A percentile compares a stretch with the other conserved stretches of the same genome.
These are phyloP conservation scores for Calendula officinalis DNA, from an alignment of 129 eudicot species.

Conservation along the genomic window DNA sequence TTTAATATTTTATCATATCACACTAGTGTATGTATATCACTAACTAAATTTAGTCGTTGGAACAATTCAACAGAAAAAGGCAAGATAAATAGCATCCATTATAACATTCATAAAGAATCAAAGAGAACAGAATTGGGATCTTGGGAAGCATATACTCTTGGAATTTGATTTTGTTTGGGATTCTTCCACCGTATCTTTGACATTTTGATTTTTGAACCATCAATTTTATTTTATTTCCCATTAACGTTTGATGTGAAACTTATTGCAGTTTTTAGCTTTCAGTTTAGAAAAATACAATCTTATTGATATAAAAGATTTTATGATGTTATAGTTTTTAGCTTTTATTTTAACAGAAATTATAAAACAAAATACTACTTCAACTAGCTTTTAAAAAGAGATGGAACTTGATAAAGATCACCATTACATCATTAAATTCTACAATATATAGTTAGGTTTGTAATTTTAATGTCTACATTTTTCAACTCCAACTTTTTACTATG, in stretches of 20 bases:
- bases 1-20: not conserved
- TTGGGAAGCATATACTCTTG: conserved; percentile 22
- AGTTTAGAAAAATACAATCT: too few relatives aligned
- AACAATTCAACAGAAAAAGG: not conserved
- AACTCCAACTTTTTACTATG: too few relatives aligned
- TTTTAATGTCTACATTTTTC: too few relatives aligned
- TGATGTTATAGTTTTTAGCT: too few relatives aligned
- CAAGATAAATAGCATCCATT: not conserved
- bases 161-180: conserved; percentile 5
- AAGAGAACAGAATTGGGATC: conserved; percentile 26
- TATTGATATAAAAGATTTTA: too few relatives aligned
- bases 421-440: too few relatives aligned
- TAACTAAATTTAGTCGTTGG: not conserved
- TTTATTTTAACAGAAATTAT: too few relatives aligned
- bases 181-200: not conserved
- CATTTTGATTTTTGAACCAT: not conserved
- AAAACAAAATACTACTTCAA: too few relatives aligned
- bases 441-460: too few relatives aligned
- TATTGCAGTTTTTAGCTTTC: too few relatives aligned
- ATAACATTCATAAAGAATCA: not conserved
- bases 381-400: too few relatives aligned
- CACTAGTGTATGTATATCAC: not conserved
- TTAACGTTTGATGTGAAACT: not conserved
- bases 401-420: too few relatives aligned
- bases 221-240: not conserved